Evolutionary conservation across 1,139 yeast genomes (phyloP), one percentile per base, ranked within the genome.

Genomic region (Pichia sp.): DNA sequence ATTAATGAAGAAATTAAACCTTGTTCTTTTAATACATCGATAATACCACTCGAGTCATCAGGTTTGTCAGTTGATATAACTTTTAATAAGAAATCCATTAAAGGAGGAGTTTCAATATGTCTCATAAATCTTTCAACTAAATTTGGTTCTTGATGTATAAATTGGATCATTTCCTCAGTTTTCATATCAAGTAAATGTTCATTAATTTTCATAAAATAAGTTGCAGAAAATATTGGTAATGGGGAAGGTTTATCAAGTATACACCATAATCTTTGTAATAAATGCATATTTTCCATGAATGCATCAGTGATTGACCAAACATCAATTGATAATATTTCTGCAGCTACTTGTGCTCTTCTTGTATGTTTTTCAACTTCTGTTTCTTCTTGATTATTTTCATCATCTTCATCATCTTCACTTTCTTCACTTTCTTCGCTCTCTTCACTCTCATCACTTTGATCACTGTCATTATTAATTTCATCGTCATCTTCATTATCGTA

Each of bases 281-380:
- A 70, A 16, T 69, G 71, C 3, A 76, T 69, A 45, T 80, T 76
- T 54, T 85, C 93, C 82, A 91, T 82, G 38, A 91, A 80, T 1
- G 95, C 80, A 53, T 91, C 96, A 5, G 96, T 85, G 29, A 93
- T 70, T 5, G 95, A 84, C 96, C 96, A 91, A 7, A 88, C 93
- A 57, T 91, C 97, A 5, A 94, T 88, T 42, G 91, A 78, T 33
- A 91, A 69, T 33, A 91, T 82, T 59, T 93, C 98, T 1, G 96
- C 86, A 4, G 96, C 91, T 48, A 89, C 74, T 41, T 88, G 83
- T 5, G 96, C 93, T 54, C 87, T 72, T 50, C 89, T 72, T 15
- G 76, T 69, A 44, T 76, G 76, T 18, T 65, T 68, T 50, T 80
- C 85, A 41, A 75, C 78, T 11, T 64, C 65, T 4, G 69, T 61